phyloP scores from a whole-genome alignment of 306 rosid genomes.

The Comarum palustre region DNA sequence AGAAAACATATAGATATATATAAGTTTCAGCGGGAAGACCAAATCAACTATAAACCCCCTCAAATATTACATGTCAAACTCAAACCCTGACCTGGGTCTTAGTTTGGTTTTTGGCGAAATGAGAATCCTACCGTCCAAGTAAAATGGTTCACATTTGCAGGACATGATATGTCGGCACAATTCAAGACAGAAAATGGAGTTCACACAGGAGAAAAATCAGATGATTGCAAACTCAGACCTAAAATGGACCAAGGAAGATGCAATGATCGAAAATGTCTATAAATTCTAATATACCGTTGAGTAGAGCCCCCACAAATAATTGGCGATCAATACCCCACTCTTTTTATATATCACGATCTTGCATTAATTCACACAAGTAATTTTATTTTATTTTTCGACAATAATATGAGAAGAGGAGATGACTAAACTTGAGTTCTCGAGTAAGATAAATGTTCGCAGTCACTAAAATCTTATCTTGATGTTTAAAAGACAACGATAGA shows the following conservation, averaged over 20 bases:
- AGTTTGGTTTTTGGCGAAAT: background rate
- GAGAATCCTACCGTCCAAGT: background rate
- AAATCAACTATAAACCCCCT: constrained; percentile 15
- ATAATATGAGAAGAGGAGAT: background rate
- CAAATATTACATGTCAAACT: constrained; percentile 10
- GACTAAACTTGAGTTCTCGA: background rate
- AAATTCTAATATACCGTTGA: no score
- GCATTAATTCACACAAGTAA: background rate
- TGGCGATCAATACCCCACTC: no score
- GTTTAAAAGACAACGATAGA: background rate
- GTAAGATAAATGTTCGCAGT: background rate
- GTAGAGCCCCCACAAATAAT: no score
- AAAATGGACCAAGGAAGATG: no score
- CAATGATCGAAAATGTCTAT: no score
- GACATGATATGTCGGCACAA: no score
- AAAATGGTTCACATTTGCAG: constrained; percentile 10
- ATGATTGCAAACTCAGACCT: no score
- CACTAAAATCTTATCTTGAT: background rate
- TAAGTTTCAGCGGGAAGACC: constrained; percentile 23
- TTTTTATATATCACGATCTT: background rate
- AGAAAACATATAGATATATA: background rate
- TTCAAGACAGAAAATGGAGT: no score
- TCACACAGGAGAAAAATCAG: no score
- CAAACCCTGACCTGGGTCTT: background rate
- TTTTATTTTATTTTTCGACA: background rate